Base-by-base conservation (phyloP, 2,329 filamentous ascomycete genomes). In the Colletotrichum sp. region DNA sequence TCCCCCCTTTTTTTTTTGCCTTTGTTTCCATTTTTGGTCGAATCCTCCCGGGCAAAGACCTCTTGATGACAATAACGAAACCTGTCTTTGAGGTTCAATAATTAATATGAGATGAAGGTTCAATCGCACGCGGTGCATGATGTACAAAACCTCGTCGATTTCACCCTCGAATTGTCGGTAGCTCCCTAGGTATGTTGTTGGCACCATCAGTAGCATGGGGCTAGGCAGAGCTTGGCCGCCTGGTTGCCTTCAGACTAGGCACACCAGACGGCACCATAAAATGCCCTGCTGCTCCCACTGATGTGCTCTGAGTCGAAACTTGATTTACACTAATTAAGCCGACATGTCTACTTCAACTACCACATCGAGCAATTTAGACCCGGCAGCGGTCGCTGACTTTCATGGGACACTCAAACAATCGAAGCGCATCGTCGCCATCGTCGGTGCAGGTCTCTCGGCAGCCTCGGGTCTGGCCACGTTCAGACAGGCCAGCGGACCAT, bases 401-500 rank as follows among this genome's bases (percentile, higher is more conserved):
- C 79, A 81, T 13, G 63, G 66, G 4, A 68, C 78, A 18, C 79
- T 83, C 32, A 68, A 72, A 18, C 60, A 76, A 6, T 78, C 81
- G 16, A 81, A 78, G 57, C 80, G 81, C 34, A 82, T 83, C 59
- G 59, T 84, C 55, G 81, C 82, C 59, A 68, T 84, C 39, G 78
- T 81, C 32, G 82, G 82, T 21, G 82, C 82, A 52, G 83, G 83
- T n/a, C 78, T 83, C 39, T 80, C 79, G 4, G 80, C 77, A 5
- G 69, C 79, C 3, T 82, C 80, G 1, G 80, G 81, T 13, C 71
- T 83, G 10, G 74, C 92, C 4, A 94, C 92, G 0, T 94, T 94
- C 80, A 86, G 93, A 79, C 92, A 92, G 8, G 90, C 90, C 5
- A 92, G 91, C 7, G 92, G 92, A 5, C 83, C 93, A 24, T 94